Evolutionary conservation across 129 eudicot genomes (phyloP).

Genomic region (Helianthus annuus): DNA sequence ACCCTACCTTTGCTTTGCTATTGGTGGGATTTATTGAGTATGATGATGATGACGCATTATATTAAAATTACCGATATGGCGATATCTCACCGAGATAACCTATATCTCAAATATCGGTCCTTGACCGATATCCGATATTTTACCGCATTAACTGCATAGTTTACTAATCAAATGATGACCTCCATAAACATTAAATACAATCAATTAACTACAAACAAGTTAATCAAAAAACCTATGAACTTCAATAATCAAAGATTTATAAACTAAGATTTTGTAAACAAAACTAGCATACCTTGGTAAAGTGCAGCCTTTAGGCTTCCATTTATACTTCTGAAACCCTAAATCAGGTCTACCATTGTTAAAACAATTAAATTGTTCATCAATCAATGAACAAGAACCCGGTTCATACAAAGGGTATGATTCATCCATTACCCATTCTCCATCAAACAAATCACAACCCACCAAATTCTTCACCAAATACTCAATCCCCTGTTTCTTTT

Average conservation of each 20-base stretch:
- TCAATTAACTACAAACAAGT: background rate
- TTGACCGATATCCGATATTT: no score
- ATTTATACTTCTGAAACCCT: constrained; percentile 54
- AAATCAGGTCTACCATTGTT: constrained; percentile 78
- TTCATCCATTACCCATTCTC: constrained; percentile 80
- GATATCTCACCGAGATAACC: no score
- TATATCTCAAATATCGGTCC: no score
- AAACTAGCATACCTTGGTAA: constrained; percentile 56
- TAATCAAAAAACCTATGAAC: background rate
- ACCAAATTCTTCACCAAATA: constrained; percentile 51
- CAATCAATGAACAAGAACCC: constrained; percentile 75
- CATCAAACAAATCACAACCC: constrained; percentile 71
- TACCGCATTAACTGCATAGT: no score
- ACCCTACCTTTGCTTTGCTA: no score
- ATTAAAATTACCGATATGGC: no score
- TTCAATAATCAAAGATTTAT: constrained; percentile 1
- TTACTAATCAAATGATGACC: constrained; percentile 3
- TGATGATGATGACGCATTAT: no score
- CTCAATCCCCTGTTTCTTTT: constrained; percentile 42
- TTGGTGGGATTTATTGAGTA: no score
- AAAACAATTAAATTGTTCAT: constrained; percentile 73
- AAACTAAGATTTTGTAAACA: background rate
- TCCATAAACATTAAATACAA: background rate
- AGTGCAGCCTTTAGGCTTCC: constrained; percentile 83
- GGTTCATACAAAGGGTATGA: constrained; percentile 77